phyloP scores from a whole-genome alignment of 768 basidiomycete species.

The Pholiota conissans region DNA sequence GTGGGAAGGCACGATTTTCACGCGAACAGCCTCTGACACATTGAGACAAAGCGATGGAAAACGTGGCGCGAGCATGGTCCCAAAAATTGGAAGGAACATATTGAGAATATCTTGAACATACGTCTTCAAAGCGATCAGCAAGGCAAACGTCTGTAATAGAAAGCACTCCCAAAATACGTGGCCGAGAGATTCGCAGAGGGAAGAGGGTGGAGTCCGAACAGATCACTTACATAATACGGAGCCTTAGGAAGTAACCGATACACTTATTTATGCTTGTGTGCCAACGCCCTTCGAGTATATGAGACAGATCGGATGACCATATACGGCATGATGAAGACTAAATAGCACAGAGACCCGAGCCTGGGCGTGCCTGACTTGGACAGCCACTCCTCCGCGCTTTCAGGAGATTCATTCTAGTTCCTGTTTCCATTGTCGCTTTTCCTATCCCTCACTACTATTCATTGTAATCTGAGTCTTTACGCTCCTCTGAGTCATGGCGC shows the following conservation, averaged over 20 bases:
- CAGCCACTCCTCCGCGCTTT: conserved; percentile 40
- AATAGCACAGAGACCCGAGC: conserved; percentile 14
- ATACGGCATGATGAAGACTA: conserved; percentile 24
- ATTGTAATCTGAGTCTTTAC: conserved; percentile 8
- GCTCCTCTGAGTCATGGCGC: not conserved
- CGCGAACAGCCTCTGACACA: conserved; percentile 38
- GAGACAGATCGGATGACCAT: conserved; percentile 17
- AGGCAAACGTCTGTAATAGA: not conserved
- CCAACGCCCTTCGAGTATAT: conserved; percentile 14
- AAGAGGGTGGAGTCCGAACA: not conserved
- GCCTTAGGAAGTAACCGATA: conserved; percentile 7
- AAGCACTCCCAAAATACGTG: not conserved
- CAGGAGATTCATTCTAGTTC: conserved; percentile 28
- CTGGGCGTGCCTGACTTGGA: conserved; percentile 21
- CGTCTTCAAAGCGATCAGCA: conserved; percentile 2
- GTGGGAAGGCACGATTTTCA: conserved; percentile 26
- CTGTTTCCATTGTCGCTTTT: conserved; percentile 17
- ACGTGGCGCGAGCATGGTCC: conserved; percentile 27
- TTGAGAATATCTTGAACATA: not conserved
- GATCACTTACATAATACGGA: conserved; percentile 16
- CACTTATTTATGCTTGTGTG: conserved; percentile 13
- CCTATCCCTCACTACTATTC: conserved; percentile 1
- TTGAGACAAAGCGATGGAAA: conserved; percentile 24
- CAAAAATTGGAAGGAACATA: conserved; percentile 10
- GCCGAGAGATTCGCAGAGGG: not conserved